Evolutionary conservation across 148 eudicot species (phyloP).

Genomic region (Silene conica): DNA sequence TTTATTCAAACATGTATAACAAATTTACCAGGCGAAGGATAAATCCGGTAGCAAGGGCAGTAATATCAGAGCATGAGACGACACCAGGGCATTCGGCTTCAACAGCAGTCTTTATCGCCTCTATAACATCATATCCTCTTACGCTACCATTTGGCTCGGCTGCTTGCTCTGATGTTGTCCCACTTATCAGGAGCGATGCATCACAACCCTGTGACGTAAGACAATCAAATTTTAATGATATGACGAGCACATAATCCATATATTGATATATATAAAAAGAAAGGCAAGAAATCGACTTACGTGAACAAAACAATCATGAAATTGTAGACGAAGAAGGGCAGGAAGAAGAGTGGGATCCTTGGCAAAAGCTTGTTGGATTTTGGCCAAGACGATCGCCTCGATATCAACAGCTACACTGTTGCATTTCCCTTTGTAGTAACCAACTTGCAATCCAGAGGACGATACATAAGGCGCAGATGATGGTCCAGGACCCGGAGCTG

Average conservation of each 20-base stretch:
- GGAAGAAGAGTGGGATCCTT: slow-evolving; percentile 22
- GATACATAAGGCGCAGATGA: neutral
- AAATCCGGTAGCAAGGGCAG: slow-evolving; percentile 31
- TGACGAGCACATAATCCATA: no score
- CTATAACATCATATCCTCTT: slow-evolving; percentile 38
- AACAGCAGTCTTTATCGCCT: slow-evolving; percentile 34
- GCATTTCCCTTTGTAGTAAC: slow-evolving; percentile 8
- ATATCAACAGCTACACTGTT: neutral
- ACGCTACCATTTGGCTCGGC: slow-evolving; percentile 33
- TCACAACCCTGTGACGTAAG: slow-evolving; percentile 42
- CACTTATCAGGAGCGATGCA: slow-evolving; percentile 46
- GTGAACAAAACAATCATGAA: slow-evolving; percentile 54
- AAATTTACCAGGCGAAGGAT: slow-evolving; percentile 29
- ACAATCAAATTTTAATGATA: neutral
- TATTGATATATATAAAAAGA: no score
- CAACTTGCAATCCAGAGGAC: neutral
- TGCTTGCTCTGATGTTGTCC: slow-evolving; percentile 30
- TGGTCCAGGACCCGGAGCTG: neutral
- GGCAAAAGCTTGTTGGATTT: slow-evolving; percentile 4
- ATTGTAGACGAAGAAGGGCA: slow-evolving; percentile 26
- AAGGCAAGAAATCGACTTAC: slow-evolving; percentile 26
- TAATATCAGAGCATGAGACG: slow-evolving; percentile 47
- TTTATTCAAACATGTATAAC: no score
- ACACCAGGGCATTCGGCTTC: slow-evolving; percentile 40
- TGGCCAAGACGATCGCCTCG: slow-evolving; percentile 29